Percentiles rank a stretch among this genome's conserved stretches.
Conservation (phyloP, 2,329 filamentous ascomycete species). For the Paracamarosporium sp. region DNA sequence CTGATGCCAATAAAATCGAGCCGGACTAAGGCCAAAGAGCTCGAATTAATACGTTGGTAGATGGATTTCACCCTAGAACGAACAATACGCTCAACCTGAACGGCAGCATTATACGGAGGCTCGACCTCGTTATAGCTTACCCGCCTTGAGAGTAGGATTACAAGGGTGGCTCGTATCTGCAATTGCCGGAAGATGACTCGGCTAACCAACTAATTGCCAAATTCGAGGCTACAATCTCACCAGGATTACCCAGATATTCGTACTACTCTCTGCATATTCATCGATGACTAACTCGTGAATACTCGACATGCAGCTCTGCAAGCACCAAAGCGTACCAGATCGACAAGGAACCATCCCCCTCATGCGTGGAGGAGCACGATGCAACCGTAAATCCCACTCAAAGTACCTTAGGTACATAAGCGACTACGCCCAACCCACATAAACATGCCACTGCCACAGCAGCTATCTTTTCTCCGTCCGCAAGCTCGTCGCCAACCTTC, state of each 20-base stretch:
- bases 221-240: background rate
- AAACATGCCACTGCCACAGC: background rate
- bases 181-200: background rate
- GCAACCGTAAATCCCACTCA: conserved; percentile 1
- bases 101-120: no score
- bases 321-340: background rate
- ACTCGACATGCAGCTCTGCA: background rate
- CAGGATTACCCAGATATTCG: background rate
- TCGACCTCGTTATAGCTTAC: no score
- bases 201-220: background rate
- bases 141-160: background rate
- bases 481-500: background rate
- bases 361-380: background rate
- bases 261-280: background rate
- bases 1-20: no score
- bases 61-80: no score
- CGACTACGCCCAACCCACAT: background rate
- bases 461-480: background rate
- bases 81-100: no score
- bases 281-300: background rate
- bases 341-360: background rate
- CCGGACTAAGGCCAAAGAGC: no score
- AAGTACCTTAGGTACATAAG: background rate
- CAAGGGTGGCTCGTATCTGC: background rate
- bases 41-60: no score